A percentile compares a stretch with the other conserved stretches of the same genome.
phyloP scores from a whole-genome alignment of 371 early-diverging fungal genomes.

The Circinella umbellata region DNA sequence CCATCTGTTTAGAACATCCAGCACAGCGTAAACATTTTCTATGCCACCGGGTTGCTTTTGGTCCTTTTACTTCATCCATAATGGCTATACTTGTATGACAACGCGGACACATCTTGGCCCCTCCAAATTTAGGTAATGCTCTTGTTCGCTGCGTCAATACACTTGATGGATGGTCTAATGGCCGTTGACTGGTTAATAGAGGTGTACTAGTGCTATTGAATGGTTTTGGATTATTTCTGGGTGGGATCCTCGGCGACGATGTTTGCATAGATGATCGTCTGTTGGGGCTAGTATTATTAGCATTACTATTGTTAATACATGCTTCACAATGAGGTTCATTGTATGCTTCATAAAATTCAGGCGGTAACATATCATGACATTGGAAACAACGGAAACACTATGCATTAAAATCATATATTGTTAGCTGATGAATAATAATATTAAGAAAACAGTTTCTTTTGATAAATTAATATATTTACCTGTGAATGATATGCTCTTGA shows the following conservation, averaged over 20 bases:
- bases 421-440: neutral
- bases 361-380: constrained; percentile 62
- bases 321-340: constrained; percentile 59
- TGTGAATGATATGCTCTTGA: constrained; percentile 53
- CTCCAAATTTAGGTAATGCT: constrained; percentile 56
- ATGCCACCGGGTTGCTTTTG: constrained; percentile 64
- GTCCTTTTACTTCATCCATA: constrained; percentile 63
- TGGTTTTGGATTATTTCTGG: neutral
- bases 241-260: constrained; percentile 14
- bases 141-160: constrained; percentile 15
- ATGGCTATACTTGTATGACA: constrained; percentile 55
- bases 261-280: constrained; percentile 1
- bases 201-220: constrained; percentile 6
- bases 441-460: neutral
- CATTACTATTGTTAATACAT: constrained; percentile 35
- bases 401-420: too few relatives aligned
- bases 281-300: constrained; percentile 7
- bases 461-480: constrained; percentile 8
- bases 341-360: constrained; percentile 62
- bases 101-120: constrained; percentile 57
- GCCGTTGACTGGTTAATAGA: constrained; percentile 1
- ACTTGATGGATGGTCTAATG: constrained; percentile 14
- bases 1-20: constrained; percentile 59
- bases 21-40: constrained; percentile 62
- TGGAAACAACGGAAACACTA: constrained; percentile 30